Conservation (phyloP, 192 early-diverging fungal genomes). For the Fimicolochytrium jonesii region DNA sequence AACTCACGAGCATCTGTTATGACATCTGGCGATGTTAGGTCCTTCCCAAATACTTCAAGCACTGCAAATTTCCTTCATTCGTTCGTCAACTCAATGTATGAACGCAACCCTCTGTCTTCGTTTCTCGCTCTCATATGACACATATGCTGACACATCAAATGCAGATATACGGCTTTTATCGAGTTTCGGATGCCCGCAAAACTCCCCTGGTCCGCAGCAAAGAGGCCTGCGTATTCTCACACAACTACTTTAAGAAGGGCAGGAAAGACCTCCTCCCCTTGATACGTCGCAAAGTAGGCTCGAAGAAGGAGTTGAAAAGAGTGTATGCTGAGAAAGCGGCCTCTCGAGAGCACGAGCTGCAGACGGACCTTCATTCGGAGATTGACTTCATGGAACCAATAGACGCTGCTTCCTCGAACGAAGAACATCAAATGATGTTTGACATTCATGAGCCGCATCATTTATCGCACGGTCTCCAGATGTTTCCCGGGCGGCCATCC, state of each 20-base stretch:
- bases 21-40: no score
- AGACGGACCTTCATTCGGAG: no score
- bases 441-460: no score
- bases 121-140: background rate
- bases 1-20: background rate
- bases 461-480: no score
- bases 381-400: no score
- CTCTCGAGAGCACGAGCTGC: no score
- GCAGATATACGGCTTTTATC: slow-evolving; percentile 25
- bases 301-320: slow-evolving; percentile 12
- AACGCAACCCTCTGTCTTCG: no score
- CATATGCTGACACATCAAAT: background rate
- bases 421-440: no score
- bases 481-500: no score
- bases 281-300: slow-evolving; percentile 12
- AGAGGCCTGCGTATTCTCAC: slow-evolving; percentile 25
- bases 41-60: slow-evolving; percentile 12
- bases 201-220: slow-evolving; percentile 21
- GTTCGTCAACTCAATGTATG: slow-evolving; percentile 18
- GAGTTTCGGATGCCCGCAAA: slow-evolving; percentile 16
- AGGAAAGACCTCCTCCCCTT: slow-evolving; percentile 13
- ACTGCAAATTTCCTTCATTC: slow-evolving; percentile 18
- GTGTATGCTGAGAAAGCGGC: no score
- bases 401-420: no score
- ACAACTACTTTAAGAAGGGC: slow-evolving; percentile 1